A percentile compares a stretch with the other conserved stretches of the same genome.
phyloP scores from a whole-genome alignment of 2,329 filamentous ascomycete genomes.

The Beauveria scarabaeidicola region DNA sequence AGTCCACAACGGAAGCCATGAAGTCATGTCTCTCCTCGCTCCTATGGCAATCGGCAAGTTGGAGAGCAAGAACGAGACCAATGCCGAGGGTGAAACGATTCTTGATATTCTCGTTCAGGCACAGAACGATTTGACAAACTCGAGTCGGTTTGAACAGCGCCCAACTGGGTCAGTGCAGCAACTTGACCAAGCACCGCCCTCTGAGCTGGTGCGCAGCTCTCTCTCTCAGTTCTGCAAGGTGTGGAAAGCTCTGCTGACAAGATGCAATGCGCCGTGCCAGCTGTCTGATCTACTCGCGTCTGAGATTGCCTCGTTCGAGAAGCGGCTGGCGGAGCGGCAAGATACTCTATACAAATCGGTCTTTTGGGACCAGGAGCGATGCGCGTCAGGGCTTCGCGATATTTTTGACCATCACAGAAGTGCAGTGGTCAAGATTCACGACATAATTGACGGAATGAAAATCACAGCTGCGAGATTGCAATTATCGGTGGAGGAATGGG shows the following conservation, averaged over 20 bases:
- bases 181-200: neutral
- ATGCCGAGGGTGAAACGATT: neutral
- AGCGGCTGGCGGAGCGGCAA: neutral
- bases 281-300: neutral
- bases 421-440: neutral
- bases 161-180: neutral
- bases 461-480: neutral
- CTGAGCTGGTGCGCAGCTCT: neutral
- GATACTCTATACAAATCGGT: neutral
- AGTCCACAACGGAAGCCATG: neutral
- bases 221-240: constrained; percentile 1
- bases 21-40: neutral
- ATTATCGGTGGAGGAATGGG: neutral
- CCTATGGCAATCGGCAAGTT: neutral
- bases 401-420: neutral
- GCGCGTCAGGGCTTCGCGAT: neutral
- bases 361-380: neutral
- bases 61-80: neutral
- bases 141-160: neutral
- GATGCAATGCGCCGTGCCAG: neutral
- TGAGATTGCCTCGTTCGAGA: neutral
- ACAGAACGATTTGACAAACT: constrained; percentile 2
- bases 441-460: neutral
- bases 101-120: neutral
- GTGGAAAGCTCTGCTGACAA: neutral